Conservation (phyloP, 1,284 basidiomycete species). For the Leccinum pseudoinsigne region DNA sequence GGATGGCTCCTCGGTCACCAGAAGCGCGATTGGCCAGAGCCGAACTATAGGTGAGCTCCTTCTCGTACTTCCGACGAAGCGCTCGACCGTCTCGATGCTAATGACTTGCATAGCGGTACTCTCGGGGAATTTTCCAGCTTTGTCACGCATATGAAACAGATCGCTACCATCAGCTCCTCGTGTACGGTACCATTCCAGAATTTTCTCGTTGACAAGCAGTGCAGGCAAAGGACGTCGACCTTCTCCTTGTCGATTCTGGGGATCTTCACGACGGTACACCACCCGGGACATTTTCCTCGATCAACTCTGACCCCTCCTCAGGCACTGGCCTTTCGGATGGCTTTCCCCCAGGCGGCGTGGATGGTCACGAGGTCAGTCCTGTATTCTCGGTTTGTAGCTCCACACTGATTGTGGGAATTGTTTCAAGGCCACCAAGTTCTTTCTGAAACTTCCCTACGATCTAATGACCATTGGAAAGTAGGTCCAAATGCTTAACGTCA, state of each 20-base stretch:
- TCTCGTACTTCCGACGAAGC: background rate
- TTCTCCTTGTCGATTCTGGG: constrained; percentile 71
- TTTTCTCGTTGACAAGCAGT: constrained; percentile 5
- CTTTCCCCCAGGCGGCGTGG: constrained; percentile 65
- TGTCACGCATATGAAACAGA: constrained; percentile 76
- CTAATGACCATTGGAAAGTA: constrained; percentile 84
- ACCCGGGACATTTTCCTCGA: background rate
- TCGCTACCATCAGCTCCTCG: constrained; percentile 49
- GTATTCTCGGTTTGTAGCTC: background rate
- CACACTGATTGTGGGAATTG: constrained; percentile 5
- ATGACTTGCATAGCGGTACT: constrained; percentile 51
- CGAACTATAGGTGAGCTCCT: constrained; percentile 60
- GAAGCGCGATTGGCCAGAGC: constrained; percentile 68
- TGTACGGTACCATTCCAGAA: background rate
- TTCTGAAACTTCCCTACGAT: constrained; percentile 79
- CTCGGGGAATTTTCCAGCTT: constrained; percentile 84
- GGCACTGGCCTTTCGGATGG: constrained; percentile 77
- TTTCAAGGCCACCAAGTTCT: constrained; percentile 63
- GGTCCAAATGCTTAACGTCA: background rate
- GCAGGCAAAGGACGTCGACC: constrained; percentile 65
- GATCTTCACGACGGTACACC: constrained; percentile 76
- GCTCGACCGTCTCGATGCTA: constrained; percentile 1
- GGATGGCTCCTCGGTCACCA: constrained; percentile 81
- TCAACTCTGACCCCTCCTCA: constrained; percentile 17
- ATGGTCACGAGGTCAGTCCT: constrained; percentile 62